Conservation (phyloP, 148 eudicot species). For the Rhododendron williamsianum region DNA sequence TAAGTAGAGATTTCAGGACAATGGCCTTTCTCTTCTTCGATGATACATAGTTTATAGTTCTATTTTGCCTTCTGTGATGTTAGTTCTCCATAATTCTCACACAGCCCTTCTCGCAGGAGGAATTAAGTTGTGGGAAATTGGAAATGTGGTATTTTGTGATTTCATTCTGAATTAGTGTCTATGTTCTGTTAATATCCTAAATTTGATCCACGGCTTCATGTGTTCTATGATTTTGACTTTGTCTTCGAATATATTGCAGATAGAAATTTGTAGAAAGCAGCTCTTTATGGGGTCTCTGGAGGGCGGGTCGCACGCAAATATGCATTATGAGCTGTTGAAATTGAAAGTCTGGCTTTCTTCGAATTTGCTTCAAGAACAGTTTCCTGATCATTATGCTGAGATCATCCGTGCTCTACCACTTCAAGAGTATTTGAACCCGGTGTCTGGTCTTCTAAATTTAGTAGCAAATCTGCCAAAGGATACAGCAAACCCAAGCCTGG, state of each 20-base stretch:
- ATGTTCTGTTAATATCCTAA: not conserved
- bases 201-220: not conserved
- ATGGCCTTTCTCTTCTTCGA: not conserved
- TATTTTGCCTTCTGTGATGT: not conserved
- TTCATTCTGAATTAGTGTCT: not conserved
- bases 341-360: constrained; percentile 65
- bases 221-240: not conserved
- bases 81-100: not conserved
- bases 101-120: not conserved
- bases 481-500: constrained; percentile 45
- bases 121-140: not conserved
- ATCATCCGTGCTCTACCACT: constrained; percentile 62
- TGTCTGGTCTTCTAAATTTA: constrained; percentile 63
- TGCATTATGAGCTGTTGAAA: constrained; percentile 46
- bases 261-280: constrained; percentile 54
- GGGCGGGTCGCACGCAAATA: constrained; percentile 36
- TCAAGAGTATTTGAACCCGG: constrained; percentile 63
- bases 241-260: constrained; percentile 30
- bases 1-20: not conserved
- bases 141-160: not conserved
- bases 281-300: constrained; percentile 51
- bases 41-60: not conserved
- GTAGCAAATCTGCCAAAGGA: constrained; percentile 58
- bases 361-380: constrained; percentile 41
- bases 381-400: constrained; percentile 53